Evolutionary conservation across 192 early-diverging fungal genomes (phyloP), one percentile per base, ranked within the genome.

Genomic region (Thoreauomyces humboldtii): DNA sequence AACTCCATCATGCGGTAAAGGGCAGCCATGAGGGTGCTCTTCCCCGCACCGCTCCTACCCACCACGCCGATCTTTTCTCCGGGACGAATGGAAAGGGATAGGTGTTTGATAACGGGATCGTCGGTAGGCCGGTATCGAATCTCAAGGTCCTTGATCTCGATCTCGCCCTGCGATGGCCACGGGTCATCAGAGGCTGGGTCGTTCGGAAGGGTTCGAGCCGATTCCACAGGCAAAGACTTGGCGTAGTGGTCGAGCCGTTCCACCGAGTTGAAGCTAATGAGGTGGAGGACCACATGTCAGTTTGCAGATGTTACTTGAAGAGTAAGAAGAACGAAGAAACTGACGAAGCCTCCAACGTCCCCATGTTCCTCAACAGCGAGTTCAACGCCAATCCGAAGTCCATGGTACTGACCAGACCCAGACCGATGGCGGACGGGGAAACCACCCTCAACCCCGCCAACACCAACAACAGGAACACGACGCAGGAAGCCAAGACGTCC

Each of bases 31-130:
- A 91, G 67, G 54, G 84, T 85, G 0, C 81, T 82, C 42, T 90
- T 92, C 14, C 89, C 88, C 19, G 88, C 84, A 0, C 92, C 91
- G 2, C 90, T 92, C 2, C 94, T 75, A 21, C 94, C 94, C 25
- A 93, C 85, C 21, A 96, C 78, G 21, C 87, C 93, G 55, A 94
- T 72, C 67, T 92, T 92, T 75, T 88, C 75, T 14, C 83, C 82
- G 32, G 89, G 81, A 0, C 64, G 67, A 27, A 92, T 84, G 6
- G 67, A 34, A 53, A 97, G 84, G 7, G 86, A 82, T 4, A 98
- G 59, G 55, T 82, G 71, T 27, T 88, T 79, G 7, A 98, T 77
- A 12, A 93, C 86, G 0, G 88, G 65, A 19, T 53, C 43, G 0
- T 74, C 69, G 38, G 80, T 65, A 45, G 43, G 31, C 0, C 61